phyloP scores from a whole-genome alignment of 2,329 filamentous ascomycete species.

The Curvularia eragrostidis region DNA sequence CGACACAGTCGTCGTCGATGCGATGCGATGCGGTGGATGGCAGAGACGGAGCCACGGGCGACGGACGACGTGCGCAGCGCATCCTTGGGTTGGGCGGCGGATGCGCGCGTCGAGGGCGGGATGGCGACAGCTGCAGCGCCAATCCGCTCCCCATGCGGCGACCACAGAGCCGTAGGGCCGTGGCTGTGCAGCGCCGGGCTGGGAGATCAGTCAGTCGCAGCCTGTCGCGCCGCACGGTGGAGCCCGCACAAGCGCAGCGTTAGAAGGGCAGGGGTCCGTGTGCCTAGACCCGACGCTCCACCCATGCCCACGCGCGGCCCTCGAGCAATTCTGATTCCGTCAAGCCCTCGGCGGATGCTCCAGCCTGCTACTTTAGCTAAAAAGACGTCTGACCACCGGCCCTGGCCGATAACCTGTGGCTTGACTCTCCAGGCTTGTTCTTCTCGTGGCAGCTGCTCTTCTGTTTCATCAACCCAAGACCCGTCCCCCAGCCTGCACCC shows the following conservation, averaged over 20 bases:
- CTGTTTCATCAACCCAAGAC: constrained; percentile 43
- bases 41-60: no score
- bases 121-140: constrained; percentile 42
- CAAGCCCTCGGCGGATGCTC: constrained; percentile 27
- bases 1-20: constrained; percentile 17
- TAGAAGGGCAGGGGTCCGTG: constrained; percentile 23
- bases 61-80: no score
- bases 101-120: constrained; percentile 25
- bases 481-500: constrained; percentile 13
- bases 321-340: constrained; percentile 29
- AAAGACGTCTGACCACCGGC: constrained; percentile 46
- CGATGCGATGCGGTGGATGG: constrained; percentile 11
- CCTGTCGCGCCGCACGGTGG: constrained; percentile 17
- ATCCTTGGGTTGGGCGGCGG: no score
- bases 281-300: constrained; percentile 35
- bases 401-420: constrained; percentile 38
- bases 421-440: constrained; percentile 36
- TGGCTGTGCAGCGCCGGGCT: constrained; percentile 44
- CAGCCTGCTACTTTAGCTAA: constrained; percentile 44
- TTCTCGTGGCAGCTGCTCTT: constrained; percentile 44
- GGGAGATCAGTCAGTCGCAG: background rate
- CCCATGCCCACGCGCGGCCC: constrained; percentile 37
- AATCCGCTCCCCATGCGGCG: constrained; percentile 40
- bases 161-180: constrained; percentile 38
- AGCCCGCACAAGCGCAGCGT: constrained; percentile 24